These are phyloP conservation scores for Houttuynia cordata DNA, from an alignment of 164 flowering plant genomes.

Conservation along the genomic window DNA sequence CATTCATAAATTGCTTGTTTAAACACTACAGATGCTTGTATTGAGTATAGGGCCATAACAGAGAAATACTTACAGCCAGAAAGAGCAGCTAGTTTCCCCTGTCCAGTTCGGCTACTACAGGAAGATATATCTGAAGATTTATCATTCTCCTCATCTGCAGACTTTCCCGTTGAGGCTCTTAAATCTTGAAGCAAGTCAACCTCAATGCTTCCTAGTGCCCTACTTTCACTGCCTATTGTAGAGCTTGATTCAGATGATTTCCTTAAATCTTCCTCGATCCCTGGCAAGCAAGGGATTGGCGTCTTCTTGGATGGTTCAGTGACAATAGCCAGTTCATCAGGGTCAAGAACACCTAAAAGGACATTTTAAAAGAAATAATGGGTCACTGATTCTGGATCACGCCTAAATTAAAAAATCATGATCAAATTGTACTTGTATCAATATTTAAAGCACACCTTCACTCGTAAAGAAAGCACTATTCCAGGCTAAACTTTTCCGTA, in stretches of 20 bases:
- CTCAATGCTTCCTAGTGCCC: constrained; percentile 51
- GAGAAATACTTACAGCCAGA: constrained; percentile 24
- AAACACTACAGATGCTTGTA: neutral
- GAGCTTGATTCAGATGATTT: constrained; percentile 63
- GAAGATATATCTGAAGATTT: constrained; percentile 15
- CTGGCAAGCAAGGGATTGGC: constrained; percentile 33
- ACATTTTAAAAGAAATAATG: neutral
- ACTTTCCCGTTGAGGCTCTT: constrained; percentile 72
- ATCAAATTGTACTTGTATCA: neutral
- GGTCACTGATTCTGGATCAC: neutral
- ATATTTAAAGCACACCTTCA: constrained; percentile 33
- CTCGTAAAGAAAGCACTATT: constrained; percentile 86
- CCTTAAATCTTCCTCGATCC: constrained; percentile 62
- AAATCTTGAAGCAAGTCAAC: constrained; percentile 65
- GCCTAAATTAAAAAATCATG: neutral
- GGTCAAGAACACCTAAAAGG: constrained; percentile 65
- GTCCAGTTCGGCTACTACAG: constrained; percentile 14
- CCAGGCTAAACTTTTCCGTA: constrained; percentile 99
- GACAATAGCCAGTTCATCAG: constrained; percentile 77
- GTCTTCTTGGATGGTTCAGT: constrained; percentile 38
- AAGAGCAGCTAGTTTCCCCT: constrained; percentile 10
- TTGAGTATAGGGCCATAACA: neutral
- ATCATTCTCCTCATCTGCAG: constrained; percentile 9
- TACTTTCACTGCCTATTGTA: constrained; percentile 58
- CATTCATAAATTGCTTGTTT: too few species aligned